These are phyloP conservation scores for Saturnispora zaruensis DNA, from an alignment of 805 yeast species.

Conservation along the genomic window DNA sequence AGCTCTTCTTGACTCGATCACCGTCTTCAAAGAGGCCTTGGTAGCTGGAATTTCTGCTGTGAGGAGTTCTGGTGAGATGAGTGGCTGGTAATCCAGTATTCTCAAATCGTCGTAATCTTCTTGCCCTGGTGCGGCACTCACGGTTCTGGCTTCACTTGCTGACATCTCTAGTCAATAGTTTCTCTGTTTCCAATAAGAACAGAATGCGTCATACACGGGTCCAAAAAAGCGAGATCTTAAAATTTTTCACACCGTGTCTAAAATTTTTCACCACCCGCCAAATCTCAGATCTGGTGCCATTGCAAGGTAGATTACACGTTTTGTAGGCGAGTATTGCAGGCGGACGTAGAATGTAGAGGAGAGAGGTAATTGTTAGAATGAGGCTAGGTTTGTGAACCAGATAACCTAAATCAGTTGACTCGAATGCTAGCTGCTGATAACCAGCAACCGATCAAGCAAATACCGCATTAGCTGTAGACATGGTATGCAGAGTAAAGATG, in stretches of 20 bases:
- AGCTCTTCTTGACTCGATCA: slow-evolving; percentile 68
- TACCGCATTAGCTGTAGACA: background rate
- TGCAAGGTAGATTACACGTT: too few relatives aligned
- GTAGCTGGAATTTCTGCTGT: slow-evolving; percentile 76
- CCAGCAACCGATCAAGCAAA: background rate
- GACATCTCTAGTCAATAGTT: background rate
- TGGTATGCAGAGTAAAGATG: background rate
- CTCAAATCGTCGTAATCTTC: slow-evolving; percentile 70
- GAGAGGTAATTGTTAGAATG: too few relatives aligned
- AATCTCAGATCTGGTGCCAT: background rate
- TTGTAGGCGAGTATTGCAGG: too few relatives aligned
- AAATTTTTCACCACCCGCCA: background rate
- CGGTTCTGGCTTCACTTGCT: slow-evolving; percentile 9
- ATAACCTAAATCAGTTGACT: background rate
- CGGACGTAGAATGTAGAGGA: too few relatives aligned
- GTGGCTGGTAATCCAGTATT: slow-evolving; percentile 85
- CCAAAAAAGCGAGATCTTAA: background rate
- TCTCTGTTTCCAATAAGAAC: background rate
- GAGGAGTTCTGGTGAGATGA: slow-evolving; percentile 84
- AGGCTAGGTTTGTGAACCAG: too few relatives aligned
- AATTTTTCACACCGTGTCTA: background rate
- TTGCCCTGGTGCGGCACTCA: slow-evolving; percentile 39
- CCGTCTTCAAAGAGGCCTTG: slow-evolving; percentile 47
- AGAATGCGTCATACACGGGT: slow-evolving; percentile 4
- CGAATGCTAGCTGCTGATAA: background rate